These are phyloP conservation scores for Hypoxylon perforatum DNA, from an alignment of 495 filamentous ascomycete species.

Conservation along the genomic window DNA sequence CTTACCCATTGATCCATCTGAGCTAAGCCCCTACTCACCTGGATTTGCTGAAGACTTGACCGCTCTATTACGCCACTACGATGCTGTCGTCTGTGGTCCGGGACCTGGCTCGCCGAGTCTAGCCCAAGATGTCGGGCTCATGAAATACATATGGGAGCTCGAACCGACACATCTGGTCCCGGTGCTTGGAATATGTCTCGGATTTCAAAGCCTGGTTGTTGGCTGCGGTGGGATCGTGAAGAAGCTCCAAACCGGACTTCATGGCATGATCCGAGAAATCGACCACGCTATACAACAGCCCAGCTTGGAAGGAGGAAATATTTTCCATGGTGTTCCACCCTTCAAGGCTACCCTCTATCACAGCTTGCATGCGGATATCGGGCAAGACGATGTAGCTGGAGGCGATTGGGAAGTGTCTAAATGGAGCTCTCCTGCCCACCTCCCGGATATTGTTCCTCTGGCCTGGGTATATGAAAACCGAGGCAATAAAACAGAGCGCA, in stretches of 20 bases:
- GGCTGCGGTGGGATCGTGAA: constrained; percentile 73
- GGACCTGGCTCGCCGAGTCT: constrained; percentile 75
- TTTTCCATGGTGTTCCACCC: constrained; percentile 62
- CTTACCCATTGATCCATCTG: constrained; percentile 74
- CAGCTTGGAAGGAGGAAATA: constrained; percentile 40
- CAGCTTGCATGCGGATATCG: constrained; percentile 77
- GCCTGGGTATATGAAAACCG: constrained; percentile 72
- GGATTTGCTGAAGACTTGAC: constrained; percentile 44
- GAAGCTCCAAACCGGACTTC: constrained; percentile 73
- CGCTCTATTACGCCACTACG: constrained; percentile 67
- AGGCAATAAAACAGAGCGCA: constrained; percentile 58
- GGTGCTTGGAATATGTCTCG: constrained; percentile 89
- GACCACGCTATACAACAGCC: constrained; percentile 57
- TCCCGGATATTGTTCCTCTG: constrained; percentile 65
- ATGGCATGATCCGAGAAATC: constrained; percentile 80
- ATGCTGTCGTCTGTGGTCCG: constrained; percentile 83
- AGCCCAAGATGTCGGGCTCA: constrained; percentile 78
- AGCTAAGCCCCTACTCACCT: constrained; percentile 34
- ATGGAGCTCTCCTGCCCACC: constrained; percentile 42
- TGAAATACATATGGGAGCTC: constrained; percentile 80
- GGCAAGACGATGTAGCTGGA: constrained; percentile 47
- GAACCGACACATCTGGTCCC: constrained; percentile 68
- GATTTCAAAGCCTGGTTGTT: constrained; percentile 84
- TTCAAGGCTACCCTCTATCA: constrained; percentile 88
- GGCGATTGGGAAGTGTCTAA: constrained; percentile 47